A percentile compares a stretch with the other conserved stretches of the same genome.
Evolutionary conservation across 345 rosid genomes (phyloP).

Genomic region (Lepidium didymum): DNA sequence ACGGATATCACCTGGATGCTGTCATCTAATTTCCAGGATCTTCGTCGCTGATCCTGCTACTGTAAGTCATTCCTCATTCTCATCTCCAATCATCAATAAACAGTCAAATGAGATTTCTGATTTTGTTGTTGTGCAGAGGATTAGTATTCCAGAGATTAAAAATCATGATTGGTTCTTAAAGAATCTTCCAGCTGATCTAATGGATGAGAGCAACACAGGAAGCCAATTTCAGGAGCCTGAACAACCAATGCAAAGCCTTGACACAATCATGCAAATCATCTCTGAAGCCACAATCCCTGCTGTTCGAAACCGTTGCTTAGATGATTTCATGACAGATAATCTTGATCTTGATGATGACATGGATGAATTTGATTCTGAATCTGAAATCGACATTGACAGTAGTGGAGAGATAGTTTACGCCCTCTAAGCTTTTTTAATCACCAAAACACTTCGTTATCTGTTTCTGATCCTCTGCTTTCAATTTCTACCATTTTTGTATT

Average conservation of each 20-base stretch:
- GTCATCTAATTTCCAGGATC: conserved; percentile 75
- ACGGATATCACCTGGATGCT: conserved; percentile 70
- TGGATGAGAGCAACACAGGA: conserved; percentile 49
- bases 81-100: background rate
- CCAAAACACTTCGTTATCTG: background rate
- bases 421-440: conserved; percentile 19
- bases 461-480: conserved; percentile 5
- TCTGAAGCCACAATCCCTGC: conserved; percentile 88
- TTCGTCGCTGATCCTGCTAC: conserved; percentile 74
- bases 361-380: conserved; percentile 81
- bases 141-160: conserved; percentile 73
- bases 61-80: conserved; percentile 31
- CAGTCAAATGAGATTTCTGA: background rate
- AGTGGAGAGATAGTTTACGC: conserved; percentile 92
- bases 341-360: conserved; percentile 68
- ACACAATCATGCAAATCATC: conserved; percentile 90
- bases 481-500: conserved; percentile 13
- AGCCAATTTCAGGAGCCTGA: conserved; percentile 71
- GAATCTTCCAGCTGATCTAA: conserved; percentile 79
- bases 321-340: conserved; percentile 50
- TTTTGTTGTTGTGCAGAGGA: conserved; percentile 52
- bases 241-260: conserved; percentile 77
- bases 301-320: conserved; percentile 38
- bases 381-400: conserved; percentile 84
- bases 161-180: conserved; percentile 81